A percentile compares a stretch with the other conserved stretches of the same genome.
Conservation (phyloP, 768 basidiomycete genomes). For the Mycena albidolilacea region DNA sequence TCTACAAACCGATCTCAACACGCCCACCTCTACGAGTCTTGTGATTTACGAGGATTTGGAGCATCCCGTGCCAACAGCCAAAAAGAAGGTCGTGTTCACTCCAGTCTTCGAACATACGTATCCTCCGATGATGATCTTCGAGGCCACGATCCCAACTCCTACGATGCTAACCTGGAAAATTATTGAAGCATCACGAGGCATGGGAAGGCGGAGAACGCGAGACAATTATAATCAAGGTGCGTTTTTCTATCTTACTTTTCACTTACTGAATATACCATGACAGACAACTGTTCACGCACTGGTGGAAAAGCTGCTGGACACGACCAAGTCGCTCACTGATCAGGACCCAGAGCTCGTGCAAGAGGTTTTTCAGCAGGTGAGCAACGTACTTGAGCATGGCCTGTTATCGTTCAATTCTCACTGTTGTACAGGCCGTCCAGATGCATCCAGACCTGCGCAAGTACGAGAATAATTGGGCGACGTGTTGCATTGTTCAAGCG, state of each 20-base stretch:
- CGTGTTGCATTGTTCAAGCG: conserved; percentile 23
- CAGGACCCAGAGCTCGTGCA: conserved; percentile 9
- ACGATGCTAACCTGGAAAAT: neutral
- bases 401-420: too few relatives aligned
- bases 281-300: conserved; percentile 21
- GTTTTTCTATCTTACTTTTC: conserved; percentile 9
- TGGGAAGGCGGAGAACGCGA: conserved; percentile 2
- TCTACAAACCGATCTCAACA: conserved; percentile 27
- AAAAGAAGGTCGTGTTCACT: conserved; percentile 23
- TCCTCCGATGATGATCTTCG: conserved; percentile 25
- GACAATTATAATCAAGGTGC: conserved; percentile 26
- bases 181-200: conserved; percentile 6
- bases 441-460: too few relatives aligned
- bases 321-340: conserved; percentile 17
- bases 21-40: conserved; percentile 25
- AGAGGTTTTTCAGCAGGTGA: conserved; percentile 23
- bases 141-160: conserved; percentile 13
- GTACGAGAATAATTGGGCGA: too few relatives aligned
- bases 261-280: conserved; percentile 20
- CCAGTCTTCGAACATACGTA: conserved; percentile 15
- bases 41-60: conserved; percentile 32
- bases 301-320: conserved; percentile 27
- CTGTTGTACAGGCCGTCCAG: too few relatives aligned
- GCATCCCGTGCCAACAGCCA: conserved; percentile 1
- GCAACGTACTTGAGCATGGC: too few relatives aligned